These are phyloP conservation scores for Glonium stellatum DNA, from an alignment of 495 filamentous ascomycete genomes.

Conservation along the genomic window DNA sequence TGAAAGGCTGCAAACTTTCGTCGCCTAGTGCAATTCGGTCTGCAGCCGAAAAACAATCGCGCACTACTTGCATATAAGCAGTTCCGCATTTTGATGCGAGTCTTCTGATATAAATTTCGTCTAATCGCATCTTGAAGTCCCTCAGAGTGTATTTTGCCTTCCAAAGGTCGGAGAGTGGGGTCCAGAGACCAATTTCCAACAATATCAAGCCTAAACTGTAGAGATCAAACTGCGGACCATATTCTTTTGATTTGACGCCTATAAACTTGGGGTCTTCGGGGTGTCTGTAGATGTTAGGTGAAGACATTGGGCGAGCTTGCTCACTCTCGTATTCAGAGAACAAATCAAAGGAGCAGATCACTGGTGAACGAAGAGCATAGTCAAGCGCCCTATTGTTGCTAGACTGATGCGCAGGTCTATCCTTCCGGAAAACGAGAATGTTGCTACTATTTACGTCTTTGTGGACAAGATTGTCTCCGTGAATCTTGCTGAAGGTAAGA, in stretches of 20 bases:
- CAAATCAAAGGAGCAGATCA: slow-evolving; percentile 72
- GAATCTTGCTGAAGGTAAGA: slow-evolving; percentile 66
- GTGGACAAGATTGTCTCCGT: slow-evolving; percentile 69
- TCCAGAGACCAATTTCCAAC: slow-evolving; percentile 84
- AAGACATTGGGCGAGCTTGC: slow-evolving; percentile 42
- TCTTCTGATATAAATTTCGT: slow-evolving; percentile 54
- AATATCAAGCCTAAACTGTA: slow-evolving; percentile 80
- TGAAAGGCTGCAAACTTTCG: slow-evolving; percentile 16
- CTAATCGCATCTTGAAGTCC: slow-evolving; percentile 58
- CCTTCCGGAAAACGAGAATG: slow-evolving; percentile 65
- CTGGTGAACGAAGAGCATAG: slow-evolving; percentile 57
- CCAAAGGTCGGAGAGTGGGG: slow-evolving; percentile 61
- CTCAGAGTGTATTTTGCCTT: slow-evolving; percentile 58
- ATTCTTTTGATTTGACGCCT: slow-evolving; percentile 17
- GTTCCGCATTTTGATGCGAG: slow-evolving; percentile 41
- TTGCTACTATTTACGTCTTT: slow-evolving; percentile 75
- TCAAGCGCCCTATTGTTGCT: slow-evolving; percentile 25
- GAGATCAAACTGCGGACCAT: slow-evolving; percentile 59
- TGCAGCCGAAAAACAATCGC: slow-evolving; percentile 69
- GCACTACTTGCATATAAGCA: slow-evolving; percentile 72
- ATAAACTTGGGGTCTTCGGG: slow-evolving; percentile 44
- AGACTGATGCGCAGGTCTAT: slow-evolving; percentile 29
- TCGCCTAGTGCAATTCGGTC: slow-evolving; percentile 40
- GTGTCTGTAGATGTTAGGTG: slow-evolving; percentile 62
- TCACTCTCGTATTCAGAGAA: slow-evolving; percentile 61